phyloP scores from a whole-genome alignment of 306 rosid species.

The Quercus ilex region DNA sequence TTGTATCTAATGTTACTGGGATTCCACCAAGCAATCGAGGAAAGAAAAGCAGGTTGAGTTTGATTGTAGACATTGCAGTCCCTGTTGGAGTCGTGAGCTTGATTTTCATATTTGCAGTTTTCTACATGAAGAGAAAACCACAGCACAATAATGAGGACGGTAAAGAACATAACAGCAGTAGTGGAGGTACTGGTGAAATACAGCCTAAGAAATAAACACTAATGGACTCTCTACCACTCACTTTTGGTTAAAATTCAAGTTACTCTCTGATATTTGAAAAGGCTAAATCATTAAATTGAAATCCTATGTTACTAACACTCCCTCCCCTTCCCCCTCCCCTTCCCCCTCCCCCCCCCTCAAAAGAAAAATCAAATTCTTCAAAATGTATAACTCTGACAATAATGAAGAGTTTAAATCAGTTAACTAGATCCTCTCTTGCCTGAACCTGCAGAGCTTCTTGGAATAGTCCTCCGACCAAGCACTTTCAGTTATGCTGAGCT shows the following conservation, averaged over 20 bases:
- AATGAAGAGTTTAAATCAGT: no score
- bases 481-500: slow-evolving; percentile 64
- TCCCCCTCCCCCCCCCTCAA: no score
- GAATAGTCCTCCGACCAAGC: slow-evolving; percentile 56
- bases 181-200: no score
- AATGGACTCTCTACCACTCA: no score
- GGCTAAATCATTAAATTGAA: no score
- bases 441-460: slow-evolving; percentile 49
- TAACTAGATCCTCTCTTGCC: no score
- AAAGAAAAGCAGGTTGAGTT: slow-evolving; percentile 39
- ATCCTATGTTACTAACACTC: no score
- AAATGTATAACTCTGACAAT: no score
- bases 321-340: no score
- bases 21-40: slow-evolving; percentile 31
- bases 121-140: slow-evolving; percentile 45
- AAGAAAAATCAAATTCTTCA: background rate
- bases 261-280: no score
- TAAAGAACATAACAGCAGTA: slow-evolving; percentile 10
- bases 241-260: no score
- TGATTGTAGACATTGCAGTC: slow-evolving; percentile 52
- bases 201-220: no score
- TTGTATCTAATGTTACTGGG: slow-evolving; percentile 52
- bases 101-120: slow-evolving; percentile 28
- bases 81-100: slow-evolving; percentile 49
- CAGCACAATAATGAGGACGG: slow-evolving; percentile 49